Percentiles rank a stretch among this genome's conserved stretches.
Evolutionary conservation across 169 alveolate species (phyloP).

Genomic region (Plasmodium knowlesi): DNA sequence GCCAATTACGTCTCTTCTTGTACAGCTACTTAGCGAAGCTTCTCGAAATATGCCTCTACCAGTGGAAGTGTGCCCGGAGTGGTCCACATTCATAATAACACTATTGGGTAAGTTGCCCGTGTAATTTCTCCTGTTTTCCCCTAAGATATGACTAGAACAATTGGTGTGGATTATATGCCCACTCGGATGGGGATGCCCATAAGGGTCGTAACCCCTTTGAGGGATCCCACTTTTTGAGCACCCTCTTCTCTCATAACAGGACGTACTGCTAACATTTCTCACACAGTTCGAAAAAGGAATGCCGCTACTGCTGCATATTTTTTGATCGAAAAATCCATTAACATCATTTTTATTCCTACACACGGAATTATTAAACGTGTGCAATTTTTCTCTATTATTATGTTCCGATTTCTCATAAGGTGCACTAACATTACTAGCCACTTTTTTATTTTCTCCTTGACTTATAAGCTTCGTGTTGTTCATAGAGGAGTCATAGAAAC

Average conservation of each 20-base stretch:
- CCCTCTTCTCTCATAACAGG: background rate
- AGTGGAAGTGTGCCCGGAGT: background rate
- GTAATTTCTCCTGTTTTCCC: background rate
- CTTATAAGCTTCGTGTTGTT: constrained; percentile 12
- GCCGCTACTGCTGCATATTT: background rate
- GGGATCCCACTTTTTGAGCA: background rate
- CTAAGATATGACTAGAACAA: background rate
- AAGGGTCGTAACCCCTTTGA: constrained; percentile 8
- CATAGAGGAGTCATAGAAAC: constrained; percentile 2
- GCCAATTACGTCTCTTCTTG: background rate
- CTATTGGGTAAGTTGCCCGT: background rate
- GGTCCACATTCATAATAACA: background rate
- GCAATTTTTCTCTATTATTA: background rate
- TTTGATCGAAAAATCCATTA: background rate
- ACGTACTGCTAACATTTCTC: background rate
- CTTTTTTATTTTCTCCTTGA: background rate
- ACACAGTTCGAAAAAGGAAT: background rate
- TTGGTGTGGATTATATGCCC: background rate
- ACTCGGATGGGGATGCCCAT: constrained; percentile 1
- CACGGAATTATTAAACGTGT: background rate
- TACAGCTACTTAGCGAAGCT: background rate
- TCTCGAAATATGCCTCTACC: constrained; percentile 1
- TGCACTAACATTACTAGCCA: background rate
- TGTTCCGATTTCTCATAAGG: background rate
- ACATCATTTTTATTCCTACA: constrained; percentile 3